Evolutionary conservation across 202 grass and related monocot genomes (phyloP), one percentile per base, ranked within the genome.

Genomic region (Eragrostis tef): DNA sequence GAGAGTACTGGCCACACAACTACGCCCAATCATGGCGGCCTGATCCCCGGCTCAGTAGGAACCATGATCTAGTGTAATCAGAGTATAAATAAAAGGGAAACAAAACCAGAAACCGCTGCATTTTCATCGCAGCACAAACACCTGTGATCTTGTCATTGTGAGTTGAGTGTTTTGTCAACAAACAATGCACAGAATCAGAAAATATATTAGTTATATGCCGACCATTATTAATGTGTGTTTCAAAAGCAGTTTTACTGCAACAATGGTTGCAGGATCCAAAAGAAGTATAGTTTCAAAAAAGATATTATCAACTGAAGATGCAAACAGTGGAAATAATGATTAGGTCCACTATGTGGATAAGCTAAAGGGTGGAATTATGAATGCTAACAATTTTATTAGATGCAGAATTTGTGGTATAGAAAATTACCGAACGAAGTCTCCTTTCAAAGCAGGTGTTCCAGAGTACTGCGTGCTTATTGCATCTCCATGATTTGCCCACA

Each of bases 401-500:
- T 64, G 22, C 17, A 20, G 17, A 27, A 61, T 49, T 73, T 6
- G 0, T 17, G 69, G 9, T n/a, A 44, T 12, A 64, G 11, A 58
- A 81, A 81, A 70, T 88, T 94, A 98, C 94, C 94, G 85, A 25
- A 94, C 93, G 60, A 99, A 99, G 74, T 99, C 96, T 88, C 96
- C 96, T 79, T 99, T 99, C 65, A 99, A 76, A 43, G 96, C 96
- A 83, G 96, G 90, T 88, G 96, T 99, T 42, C 96, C 93, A 58
- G 96, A 99, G 85, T 99, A 99, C 78, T 99, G 96, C 75, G 86
- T 95, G 71, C 96, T 99, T 87, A 99, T 90, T 80, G 90, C 90
- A 90, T 99, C 96, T 63, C 96, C 96, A 90, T 99, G 96, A 78
- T 93, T 95, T 65, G 92, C 96, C 96, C 96, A 99, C 85, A 99